phyloP scores from a whole-genome alignment of 2,329 filamentous ascomycete genomes.

The Mycosphaerella sp. region DNA sequence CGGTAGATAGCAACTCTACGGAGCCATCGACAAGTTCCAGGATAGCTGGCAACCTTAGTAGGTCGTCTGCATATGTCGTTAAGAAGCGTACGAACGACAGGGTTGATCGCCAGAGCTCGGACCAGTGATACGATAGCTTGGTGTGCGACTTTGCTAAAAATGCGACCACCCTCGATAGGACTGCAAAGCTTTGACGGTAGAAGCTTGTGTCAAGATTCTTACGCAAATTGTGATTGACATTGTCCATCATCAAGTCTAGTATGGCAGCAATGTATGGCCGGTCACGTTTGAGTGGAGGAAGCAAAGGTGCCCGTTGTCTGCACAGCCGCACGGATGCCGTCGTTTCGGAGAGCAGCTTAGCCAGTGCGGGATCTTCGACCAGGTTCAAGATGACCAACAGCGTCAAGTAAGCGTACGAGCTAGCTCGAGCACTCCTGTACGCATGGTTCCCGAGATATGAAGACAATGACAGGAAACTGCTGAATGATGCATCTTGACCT shows the following conservation, averaged over 20 bases:
- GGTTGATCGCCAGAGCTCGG: conserved; percentile 85
- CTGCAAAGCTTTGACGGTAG: conserved; percentile 63
- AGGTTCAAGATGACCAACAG: conserved; percentile 80
- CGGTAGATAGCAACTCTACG: conserved; percentile 75
- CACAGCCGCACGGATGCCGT: conserved; percentile 73
- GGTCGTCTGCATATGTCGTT: conserved; percentile 73
- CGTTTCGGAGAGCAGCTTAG: conserved; percentile 76
- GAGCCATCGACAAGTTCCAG: conserved; percentile 68
- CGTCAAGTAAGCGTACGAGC: conserved; percentile 77
- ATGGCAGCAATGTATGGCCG: conserved; percentile 69
- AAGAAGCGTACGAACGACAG: conserved; percentile 85
- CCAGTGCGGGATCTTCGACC: conserved; percentile 75
- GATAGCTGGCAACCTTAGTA: conserved; percentile 64
- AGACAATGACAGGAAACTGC: conserved; percentile 75
- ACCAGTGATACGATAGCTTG: conserved; percentile 85
- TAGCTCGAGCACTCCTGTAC: conserved; percentile 70
- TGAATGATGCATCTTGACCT: conserved; percentile 51
- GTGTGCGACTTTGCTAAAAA: conserved; percentile 77
- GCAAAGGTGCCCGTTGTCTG: conserved; percentile 77
- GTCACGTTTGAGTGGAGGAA: conserved; percentile 65
- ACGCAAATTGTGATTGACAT: conserved; percentile 87
- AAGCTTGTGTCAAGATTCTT: conserved; percentile 77
- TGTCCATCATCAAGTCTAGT: conserved; percentile 82
- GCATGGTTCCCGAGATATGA: conserved; percentile 94
- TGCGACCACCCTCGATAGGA: conserved; percentile 75